phyloP scores from a whole-genome alignment of 2,329 filamentous ascomycete species.

The Colletotrichum endophyticum region DNA sequence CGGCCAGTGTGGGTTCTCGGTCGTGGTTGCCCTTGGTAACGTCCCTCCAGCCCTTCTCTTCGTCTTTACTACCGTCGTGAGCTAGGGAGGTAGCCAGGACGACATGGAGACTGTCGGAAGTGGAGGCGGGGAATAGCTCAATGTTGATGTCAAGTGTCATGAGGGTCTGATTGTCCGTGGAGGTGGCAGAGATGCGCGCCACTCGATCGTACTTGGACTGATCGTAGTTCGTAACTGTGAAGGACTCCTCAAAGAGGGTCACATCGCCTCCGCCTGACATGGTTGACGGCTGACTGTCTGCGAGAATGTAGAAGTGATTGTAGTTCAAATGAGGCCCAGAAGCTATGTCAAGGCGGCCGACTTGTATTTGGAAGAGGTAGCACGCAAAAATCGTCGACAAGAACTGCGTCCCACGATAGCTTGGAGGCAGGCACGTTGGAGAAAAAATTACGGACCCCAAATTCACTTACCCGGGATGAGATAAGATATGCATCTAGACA shows the following conservation, averaged over 20 bases:
- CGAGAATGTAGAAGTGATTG: background rate
- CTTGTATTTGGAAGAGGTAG: background rate
- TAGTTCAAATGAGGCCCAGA: background rate
- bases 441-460: background rate
- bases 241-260: constrained; percentile 91
- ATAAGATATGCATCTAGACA: background rate
- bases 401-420: background rate
- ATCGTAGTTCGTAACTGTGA: constrained; percentile 81
- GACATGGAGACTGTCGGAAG: constrained; percentile 79
- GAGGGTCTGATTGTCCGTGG: constrained; percentile 73
- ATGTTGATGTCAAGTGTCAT: constrained; percentile 93
- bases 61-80: constrained; percentile 83
- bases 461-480: background rate
- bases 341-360: background rate
- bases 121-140: constrained; percentile 81
- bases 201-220: constrained; percentile 94
- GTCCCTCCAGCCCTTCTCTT: constrained; percentile 83
- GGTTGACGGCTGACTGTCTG: background rate
- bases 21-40: constrained; percentile 53
- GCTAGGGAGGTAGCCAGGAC: constrained; percentile 85
- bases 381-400: background rate
- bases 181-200: constrained; percentile 80
- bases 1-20: constrained; percentile 68
- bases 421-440: background rate
- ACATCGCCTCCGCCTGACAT: constrained; percentile 76